These are phyloP conservation scores for Cercospora zeina DNA, from an alignment of 2,329 filamentous ascomycete genomes.

Conservation along the genomic window DNA sequence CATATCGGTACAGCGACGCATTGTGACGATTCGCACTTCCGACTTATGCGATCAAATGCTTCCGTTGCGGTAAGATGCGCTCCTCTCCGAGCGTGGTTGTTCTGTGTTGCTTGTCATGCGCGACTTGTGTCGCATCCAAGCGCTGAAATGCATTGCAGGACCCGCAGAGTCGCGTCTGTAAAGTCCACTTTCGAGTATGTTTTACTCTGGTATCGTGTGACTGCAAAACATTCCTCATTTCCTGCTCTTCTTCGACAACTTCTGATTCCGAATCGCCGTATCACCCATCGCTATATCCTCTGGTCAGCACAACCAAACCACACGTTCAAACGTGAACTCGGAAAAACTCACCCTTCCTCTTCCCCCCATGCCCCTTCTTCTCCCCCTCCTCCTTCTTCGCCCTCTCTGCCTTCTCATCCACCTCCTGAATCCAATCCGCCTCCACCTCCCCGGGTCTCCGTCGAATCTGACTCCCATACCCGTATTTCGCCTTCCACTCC, in stretches of 20 bases:
- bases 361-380: constrained; percentile 29
- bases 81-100: neutral
- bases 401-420: constrained; percentile 66
- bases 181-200: neutral
- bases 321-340: no score
- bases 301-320: neutral
- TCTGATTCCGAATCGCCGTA: constrained; percentile 26
- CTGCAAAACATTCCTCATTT: constrained; percentile 17
- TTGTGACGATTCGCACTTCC: neutral
- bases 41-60: neutral
- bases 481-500: constrained; percentile 93
- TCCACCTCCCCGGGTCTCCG: constrained; percentile 75
- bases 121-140: neutral
- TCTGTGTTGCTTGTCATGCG: neutral
- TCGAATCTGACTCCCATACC: constrained; percentile 71
- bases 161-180: neutral
- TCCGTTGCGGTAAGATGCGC: neutral
- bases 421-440: constrained; percentile 83
- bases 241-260: constrained; percentile 28
- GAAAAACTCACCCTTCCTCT: constrained; percentile 21
- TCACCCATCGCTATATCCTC: constrained; percentile 19
- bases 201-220: neutral
- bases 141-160: neutral
- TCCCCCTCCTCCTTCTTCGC: constrained; percentile 59
- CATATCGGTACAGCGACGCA: neutral